Conservation (phyloP, 2,329 filamentous ascomycete genomes). For the Penicillium sp. region DNA sequence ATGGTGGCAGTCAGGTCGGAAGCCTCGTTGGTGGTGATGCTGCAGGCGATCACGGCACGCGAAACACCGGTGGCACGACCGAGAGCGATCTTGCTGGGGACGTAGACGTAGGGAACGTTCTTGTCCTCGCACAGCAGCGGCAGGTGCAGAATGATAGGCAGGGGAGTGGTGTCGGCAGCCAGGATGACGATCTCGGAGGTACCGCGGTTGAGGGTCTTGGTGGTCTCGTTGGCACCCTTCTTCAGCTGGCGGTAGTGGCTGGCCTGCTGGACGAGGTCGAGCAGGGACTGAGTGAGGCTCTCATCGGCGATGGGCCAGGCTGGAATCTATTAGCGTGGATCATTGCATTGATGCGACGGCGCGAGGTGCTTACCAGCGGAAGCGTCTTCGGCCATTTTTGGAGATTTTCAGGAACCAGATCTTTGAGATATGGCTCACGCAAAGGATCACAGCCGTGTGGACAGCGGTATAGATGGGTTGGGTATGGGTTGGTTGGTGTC, state of each 20-base stretch:
- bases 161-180: constrained; percentile 78
- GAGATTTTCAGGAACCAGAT: constrained; percentile 16
- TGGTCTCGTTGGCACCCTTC: constrained; percentile 81
- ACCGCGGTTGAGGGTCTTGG: constrained; percentile 86
- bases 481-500: not conserved
- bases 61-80: constrained; percentile 86
- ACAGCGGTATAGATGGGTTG: constrained; percentile 4
- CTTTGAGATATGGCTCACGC: constrained; percentile 20
- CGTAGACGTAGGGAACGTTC: constrained; percentile 67
- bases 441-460: constrained; percentile 10
- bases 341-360: not conserved
- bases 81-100: constrained; percentile 74
- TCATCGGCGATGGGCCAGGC: constrained; percentile 70
- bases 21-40: constrained; percentile 88
- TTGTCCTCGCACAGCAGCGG: constrained; percentile 78
- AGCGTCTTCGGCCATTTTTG: constrained; percentile 31
- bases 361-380: not conserved
- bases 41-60: constrained; percentile 77
- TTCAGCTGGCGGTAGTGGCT: constrained; percentile 65
- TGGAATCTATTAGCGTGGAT: not conserved
- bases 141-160: constrained; percentile 83
- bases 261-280: constrained; percentile 73
- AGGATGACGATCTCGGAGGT: constrained; percentile 85
- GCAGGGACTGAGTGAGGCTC: constrained; percentile 71
- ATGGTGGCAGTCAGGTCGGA: constrained; percentile 85